These are phyloP conservation scores for Capsicum baccatum DNA, from an alignment of 257 asterid species.

Conservation along the genomic window DNA sequence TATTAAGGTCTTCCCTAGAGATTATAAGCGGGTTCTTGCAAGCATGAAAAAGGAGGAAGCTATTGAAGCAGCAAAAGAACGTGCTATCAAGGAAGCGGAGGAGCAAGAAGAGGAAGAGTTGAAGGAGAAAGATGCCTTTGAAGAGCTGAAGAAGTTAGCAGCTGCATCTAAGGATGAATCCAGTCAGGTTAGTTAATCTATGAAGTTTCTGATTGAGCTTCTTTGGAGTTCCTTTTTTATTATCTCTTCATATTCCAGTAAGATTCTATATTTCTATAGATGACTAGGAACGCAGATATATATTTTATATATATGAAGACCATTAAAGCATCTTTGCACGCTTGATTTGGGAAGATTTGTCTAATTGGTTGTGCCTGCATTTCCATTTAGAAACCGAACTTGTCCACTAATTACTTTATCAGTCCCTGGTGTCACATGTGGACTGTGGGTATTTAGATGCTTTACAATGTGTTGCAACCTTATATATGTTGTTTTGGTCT, in stretches of 20 bases:
- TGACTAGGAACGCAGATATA: not conserved
- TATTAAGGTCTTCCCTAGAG: conserved; percentile 93
- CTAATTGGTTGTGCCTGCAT: not conserved
- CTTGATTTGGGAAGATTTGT: not conserved
- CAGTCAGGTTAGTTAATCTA: conserved; percentile 51
- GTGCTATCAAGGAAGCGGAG: conserved; percentile 63
- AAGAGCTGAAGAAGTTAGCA: conserved; percentile 88
- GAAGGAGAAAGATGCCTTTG: conserved; percentile 84
- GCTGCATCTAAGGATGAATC: conserved; percentile 45
- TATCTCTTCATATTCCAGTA: not conserved
- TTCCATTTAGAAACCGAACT: not conserved
- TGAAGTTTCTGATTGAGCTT: not conserved
- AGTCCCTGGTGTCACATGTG: not conserved
- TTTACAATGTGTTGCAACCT: not conserved
- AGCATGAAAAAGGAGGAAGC: conserved; percentile 61
- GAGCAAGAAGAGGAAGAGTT: conserved; percentile 68
- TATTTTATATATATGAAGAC: not conserved
- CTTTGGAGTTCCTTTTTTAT: not conserved
- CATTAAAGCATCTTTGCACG: not conserved
- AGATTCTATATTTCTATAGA: conserved; percentile 7
- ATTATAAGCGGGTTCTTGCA: conserved; percentile 79
- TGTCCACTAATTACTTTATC: not conserved
- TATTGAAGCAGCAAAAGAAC: conserved; percentile 52
- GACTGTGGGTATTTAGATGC: not conserved
- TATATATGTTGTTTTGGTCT: conserved; percentile 20